Conservation (phyloP, 1,284 basidiomycete species). For the Fomitiporia mediterranea region DNA sequence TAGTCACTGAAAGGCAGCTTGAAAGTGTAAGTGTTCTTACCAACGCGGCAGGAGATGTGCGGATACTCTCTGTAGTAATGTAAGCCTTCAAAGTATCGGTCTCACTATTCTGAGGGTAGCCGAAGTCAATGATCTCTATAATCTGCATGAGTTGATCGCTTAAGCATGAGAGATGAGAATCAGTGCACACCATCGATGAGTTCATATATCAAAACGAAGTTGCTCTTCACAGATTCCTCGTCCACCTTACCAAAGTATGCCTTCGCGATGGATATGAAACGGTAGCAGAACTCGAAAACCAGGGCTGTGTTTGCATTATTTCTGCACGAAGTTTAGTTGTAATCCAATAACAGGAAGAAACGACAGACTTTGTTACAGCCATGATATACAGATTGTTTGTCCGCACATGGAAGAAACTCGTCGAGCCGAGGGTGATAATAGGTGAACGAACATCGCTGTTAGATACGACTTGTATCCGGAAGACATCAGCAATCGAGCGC, state of each 20-base stretch:
- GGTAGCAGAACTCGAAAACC: conserved; percentile 97
- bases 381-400: conserved; percentile 94
- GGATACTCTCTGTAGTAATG: conserved; percentile 96
- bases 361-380: conserved; percentile 82
- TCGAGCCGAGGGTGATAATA: conserved; percentile 96
- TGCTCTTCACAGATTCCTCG: conserved; percentile 98
- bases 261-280: conserved; percentile 90
- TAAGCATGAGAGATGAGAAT: neutral
- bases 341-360: neutral
- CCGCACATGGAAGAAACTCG: conserved; percentile 95
- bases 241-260: conserved; percentile 98
- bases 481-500: conserved; percentile 96
- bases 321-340: conserved; percentile 37
- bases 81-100: conserved; percentile 97
- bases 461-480: conserved; percentile 96
- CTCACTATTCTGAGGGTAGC: conserved; percentile 99
- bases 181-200: conserved; percentile 79
- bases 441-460: conserved; percentile 96
- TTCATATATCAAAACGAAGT: conserved; percentile 96
- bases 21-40: conserved; percentile 42
- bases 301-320: conserved; percentile 97
- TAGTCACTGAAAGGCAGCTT: too few relatives aligned
- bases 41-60: conserved; percentile 75
- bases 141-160: neutral
- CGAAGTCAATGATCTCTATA: conserved; percentile 96